Base-by-base conservation (phyloP, 495 filamentous ascomycete species). In the Penicillium psychrofluorescens region DNA sequence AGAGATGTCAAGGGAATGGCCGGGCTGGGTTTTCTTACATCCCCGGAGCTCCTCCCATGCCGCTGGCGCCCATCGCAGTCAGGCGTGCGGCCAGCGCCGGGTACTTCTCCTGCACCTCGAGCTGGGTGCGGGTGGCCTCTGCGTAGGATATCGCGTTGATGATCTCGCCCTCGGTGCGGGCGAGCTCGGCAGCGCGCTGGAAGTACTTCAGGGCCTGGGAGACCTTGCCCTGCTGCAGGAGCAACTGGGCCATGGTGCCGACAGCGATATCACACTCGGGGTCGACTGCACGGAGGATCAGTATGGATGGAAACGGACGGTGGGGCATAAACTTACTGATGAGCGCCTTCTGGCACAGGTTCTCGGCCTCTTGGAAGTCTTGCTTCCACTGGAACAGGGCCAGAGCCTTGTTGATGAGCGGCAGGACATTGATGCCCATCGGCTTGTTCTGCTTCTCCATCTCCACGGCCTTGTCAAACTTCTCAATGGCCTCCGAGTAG, bases 201-300 rank as follows among this genome's bases (percentile, higher is more conserved):
- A 99, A 99, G 72, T 97, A 97, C 66, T 86, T 88, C 36, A 99
- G 81, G 2, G 92, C 92, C 46, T 96, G 87, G 13, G 82, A 86
- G 32, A 97, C 94, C 71, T 95, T 95, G 57, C 91, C 91, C 70
- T 97, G 92, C 61, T 99, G 94, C 14, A 99, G 77, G 27, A 97
- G 80, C n/a, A 99, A 76, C 64, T 99, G 92, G 6, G 92, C 92
- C 92, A 99, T 97, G 35, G 92, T 99, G 35, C 94, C 92, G 14
- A 99, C 92, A 38, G 92, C 92, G 56, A 99, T 97, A 59, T 99
- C 92, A 60, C 92, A 97, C 62, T 99, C 92, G 29, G 94, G 92
- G 58, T 99, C 92, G 57, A 99, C 90, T 95, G 51, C n/a, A 49
- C 35, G n/a, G 12, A 11, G 11, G 45, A 37, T 63, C 40, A 64